Conservation (phyloP, 78 protist genomes). For the Dictyostelium citrinum region DNA sequence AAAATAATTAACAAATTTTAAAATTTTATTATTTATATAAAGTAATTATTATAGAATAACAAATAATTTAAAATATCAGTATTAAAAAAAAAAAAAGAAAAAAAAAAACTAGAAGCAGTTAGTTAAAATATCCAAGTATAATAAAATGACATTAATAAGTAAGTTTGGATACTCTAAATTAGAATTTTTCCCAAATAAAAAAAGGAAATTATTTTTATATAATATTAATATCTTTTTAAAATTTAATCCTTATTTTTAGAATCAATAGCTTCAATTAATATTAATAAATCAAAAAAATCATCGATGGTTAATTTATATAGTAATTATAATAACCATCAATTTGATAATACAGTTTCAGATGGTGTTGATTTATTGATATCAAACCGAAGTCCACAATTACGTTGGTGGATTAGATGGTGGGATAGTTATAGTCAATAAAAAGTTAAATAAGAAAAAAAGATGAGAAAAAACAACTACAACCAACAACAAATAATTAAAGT, state of each 20-base stretch:
- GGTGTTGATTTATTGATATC: neutral
- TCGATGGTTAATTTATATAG: neutral
- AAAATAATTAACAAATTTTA: neutral
- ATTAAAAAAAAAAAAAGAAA: neutral
- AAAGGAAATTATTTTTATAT: too few species aligned
- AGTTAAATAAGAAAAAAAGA: neutral
- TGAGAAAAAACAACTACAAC: neutral
- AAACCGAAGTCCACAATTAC: neutral
- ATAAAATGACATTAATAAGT: neutral
- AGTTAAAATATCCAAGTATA: neutral
- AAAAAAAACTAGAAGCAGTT: neutral
- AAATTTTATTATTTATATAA: neutral
- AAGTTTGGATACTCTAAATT: neutral
- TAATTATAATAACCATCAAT: neutral
- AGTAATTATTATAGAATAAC: neutral
- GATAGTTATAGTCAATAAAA: neutral
- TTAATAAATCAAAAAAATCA: neutral
- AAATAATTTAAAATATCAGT: neutral
- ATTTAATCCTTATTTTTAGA: neutral
- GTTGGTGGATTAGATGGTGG: constrained; percentile 5
- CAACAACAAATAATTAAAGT: neutral
- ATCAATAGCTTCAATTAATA: neutral
- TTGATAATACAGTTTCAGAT: neutral
- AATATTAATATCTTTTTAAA: neutral
- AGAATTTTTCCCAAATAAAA: too few species aligned